Base-by-base conservation (phyloP, 2,329 filamentous ascomycete genomes). In the Dactylellina drechsleri region DNA sequence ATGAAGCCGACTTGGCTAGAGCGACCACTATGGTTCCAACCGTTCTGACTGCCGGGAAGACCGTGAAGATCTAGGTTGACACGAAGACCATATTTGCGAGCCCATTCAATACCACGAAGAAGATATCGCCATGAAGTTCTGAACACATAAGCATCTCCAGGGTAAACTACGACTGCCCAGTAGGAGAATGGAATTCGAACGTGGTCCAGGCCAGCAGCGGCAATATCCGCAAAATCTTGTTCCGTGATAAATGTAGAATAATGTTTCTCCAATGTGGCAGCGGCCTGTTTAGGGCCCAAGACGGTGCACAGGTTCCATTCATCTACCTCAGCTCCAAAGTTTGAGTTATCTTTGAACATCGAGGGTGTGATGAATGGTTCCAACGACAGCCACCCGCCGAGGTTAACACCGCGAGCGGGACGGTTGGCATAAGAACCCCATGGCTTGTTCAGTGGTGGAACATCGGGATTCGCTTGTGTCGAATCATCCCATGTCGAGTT, bases 331-430 rank as follows among this genome's bases (percentile, higher is more conserved):
- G 88, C 84, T 84, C 89, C 84, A 84, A 89, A 78, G 71, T 88
- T 83, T 1, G 66, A 43, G 12, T 52, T 54, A 57, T 78, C 70
- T 4, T 53, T 26, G 83, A 99, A 99, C 26, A 97, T 86, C 0
- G 93, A 97, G 0, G 95, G 95, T 2, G 92, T 94, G 81, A 99
- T 98, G 82, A 96, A 97, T 0, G 95, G 95, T 80, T 99, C 95
- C 8, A 99, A 83, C 1, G 90, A 92, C 0, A 99, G 87, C 95
- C 95, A 99, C 7, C 95, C 95, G 59, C 95, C 95, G 0, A 98
- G 82, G 79, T 97, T 98, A 40, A 98, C 92, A 0, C 95, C 95
- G 5, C 94, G 88, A 16, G 96, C 92, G 1, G 93, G 93, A 66
- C 86, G 89, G 23, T 87, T 88, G 1, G 88, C 87, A 79, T 98